Evolutionary conservation across 1,139 yeast genomes (phyloP), one percentile per base, ranked within the genome.

Genomic region (Kazachstania sp.): DNA sequence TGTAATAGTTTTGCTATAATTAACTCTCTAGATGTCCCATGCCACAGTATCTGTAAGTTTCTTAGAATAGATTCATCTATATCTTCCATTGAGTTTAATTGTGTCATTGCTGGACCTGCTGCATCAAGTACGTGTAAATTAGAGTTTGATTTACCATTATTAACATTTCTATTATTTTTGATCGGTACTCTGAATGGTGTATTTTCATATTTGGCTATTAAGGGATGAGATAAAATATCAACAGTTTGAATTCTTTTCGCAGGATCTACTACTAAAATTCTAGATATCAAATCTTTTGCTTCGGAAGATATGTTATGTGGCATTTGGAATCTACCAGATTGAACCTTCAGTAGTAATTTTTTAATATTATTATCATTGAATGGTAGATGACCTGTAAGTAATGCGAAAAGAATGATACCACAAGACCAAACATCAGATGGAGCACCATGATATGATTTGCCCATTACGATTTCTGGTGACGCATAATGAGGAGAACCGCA

Each of bases 401-500:
- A 68, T 5, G 95, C 94, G 68, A 83, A 84, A 45, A 84, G 69
- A 39, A 84, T 83, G 38, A 84, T 85, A 60, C 94, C 95, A 67
- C 92, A 83, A 15, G 90, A 83, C 95, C 95, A 84, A 41, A 84
- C 82, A 66, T 84, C 95, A 50, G 87, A 80, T 44, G 88, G 88
- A 40, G 85, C 82, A 31, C 95, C 95, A 63, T 83, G 87, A 61
- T 84, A 84, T 51, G 78, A 79, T 57, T 78, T 75, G 13, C 94
- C 92, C 59, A 82, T 75, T 31, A 84, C 90, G 53, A 84, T 84
- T 68, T 84, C 95, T 1, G 95, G 95, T 7, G 94, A 86, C 13
- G 94, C 94, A 64, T 84, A 84, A 67, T 84, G 95, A 19, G 95
- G 94, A 37, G 88, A 81, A 3, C 94, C 95, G 70, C 95, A 84